Conservation (phyloP, 2,329 filamentous ascomycete genomes). For the Phoma sp. region DNA sequence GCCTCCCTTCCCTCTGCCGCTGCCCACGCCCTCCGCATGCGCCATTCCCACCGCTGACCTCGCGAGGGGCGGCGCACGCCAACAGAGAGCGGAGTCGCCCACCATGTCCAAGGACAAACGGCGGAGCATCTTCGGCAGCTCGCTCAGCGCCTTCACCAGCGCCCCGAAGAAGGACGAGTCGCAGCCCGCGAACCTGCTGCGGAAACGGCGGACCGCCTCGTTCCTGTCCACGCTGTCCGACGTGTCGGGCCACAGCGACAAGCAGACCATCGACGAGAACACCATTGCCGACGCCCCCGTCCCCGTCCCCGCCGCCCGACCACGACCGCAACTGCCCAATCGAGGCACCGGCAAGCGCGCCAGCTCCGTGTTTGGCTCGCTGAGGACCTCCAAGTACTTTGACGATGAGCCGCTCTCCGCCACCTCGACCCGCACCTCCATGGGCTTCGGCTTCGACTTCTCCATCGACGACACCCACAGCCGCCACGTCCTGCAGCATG, state of each 20-base stretch:
- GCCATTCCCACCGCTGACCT: slow-evolving; percentile 34
- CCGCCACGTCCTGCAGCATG: slow-evolving; percentile 66
- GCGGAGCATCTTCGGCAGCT: slow-evolving; percentile 48
- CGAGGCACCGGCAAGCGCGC: slow-evolving; percentile 36
- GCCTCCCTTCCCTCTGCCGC: slow-evolving; percentile 13
- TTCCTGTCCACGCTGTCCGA: slow-evolving; percentile 45
- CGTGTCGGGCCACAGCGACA: slow-evolving; percentile 32
- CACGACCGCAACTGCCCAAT: slow-evolving; percentile 26
- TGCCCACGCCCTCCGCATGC: slow-evolving; percentile 30
- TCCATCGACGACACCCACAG: slow-evolving; percentile 48
- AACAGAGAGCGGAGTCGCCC: slow-evolving; percentile 22
- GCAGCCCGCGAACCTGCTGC: slow-evolving; percentile 45
- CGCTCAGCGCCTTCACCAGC: slow-evolving; percentile 41
- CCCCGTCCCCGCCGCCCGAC: slow-evolving; percentile 15
- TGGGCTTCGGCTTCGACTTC: slow-evolving; percentile 49
- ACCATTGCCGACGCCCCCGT: slow-evolving; percentile 19
- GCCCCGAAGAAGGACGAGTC: slow-evolving; percentile 43
- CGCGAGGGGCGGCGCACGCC: slow-evolving; percentile 37
- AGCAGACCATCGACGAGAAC: slow-evolving; percentile 21
- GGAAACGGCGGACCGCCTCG: slow-evolving; percentile 48
- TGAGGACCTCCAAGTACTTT: slow-evolving; percentile 62
- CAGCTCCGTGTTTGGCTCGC: slow-evolving; percentile 65
- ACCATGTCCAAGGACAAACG: slow-evolving; percentile 49
- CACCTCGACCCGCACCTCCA: slow-evolving; percentile 58
- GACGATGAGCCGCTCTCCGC: slow-evolving; percentile 59